Evolutionary conservation across 2,329 filamentous ascomycete species (phyloP).

Genomic region (Aspergillus caelatus): DNA sequence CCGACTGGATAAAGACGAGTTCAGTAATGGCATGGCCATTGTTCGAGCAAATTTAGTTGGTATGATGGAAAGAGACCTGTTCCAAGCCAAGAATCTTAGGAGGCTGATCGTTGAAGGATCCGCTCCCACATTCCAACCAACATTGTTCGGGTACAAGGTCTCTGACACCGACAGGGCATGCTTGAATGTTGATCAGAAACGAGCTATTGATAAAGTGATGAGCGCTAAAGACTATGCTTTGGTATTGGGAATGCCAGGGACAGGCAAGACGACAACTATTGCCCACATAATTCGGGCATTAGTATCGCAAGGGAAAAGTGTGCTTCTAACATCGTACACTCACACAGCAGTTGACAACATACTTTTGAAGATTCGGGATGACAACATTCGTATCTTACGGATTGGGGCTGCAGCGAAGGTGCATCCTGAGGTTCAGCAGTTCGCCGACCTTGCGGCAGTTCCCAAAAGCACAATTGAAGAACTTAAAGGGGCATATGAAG

Average conservation of each 20-base stretch:
- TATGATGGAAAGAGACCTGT: conserved; percentile 79
- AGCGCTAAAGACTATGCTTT: conserved; percentile 91
- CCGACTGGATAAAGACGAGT: conserved; percentile 94
- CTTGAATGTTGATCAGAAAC: conserved; percentile 84
- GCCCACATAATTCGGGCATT: conserved; percentile 94
- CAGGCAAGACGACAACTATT: conserved; percentile 97
- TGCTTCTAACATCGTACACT: conserved; percentile 91
- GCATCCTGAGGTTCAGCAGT: conserved; percentile 82
- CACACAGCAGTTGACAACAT: conserved; percentile 99
- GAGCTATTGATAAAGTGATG: conserved; percentile 93
- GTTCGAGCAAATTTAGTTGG: conserved; percentile 92
- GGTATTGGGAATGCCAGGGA: conserved; percentile 98
- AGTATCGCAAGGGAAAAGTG: conserved; percentile 85
- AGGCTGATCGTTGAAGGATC: conserved; percentile 77
- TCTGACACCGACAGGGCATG: conserved; percentile 57
- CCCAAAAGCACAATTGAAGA: conserved; percentile 79
- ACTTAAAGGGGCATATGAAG: conserved; percentile 80
- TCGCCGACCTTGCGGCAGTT: conserved; percentile 75
- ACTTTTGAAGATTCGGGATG: conserved; percentile 81
- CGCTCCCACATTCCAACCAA: conserved; percentile 71
- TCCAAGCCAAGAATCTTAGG: conserved; percentile 72
- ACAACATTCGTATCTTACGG: conserved; percentile 78
- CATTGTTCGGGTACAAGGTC: conserved; percentile 65
- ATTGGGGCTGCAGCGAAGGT: conserved; percentile 84
- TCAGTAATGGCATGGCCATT: conserved; percentile 95